Evolutionary conservation across 2,329 filamentous ascomycete genomes (phyloP), one percentile per base, ranked within the genome.

Genomic region (Pyrenochaeta sp.): DNA sequence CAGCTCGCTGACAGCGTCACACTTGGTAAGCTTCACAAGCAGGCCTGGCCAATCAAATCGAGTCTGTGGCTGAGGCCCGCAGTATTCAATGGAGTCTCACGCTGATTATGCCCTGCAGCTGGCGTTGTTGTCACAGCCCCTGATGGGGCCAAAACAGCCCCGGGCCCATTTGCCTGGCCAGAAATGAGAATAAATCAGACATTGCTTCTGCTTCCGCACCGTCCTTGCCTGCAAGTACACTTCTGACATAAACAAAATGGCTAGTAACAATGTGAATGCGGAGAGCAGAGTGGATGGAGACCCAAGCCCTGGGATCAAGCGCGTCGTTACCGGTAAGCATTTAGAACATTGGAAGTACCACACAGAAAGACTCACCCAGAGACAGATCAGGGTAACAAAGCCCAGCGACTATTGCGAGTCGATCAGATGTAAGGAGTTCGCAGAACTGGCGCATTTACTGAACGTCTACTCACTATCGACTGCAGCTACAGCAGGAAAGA

Each of bases 351-450:
- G 3, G 6, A 3, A 13, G 8, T 4, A n/a, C n/a, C n/a, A n/a
- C n/a, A 19, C 18, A 28, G 13, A 3, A 19, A n/a, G 15, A 13
- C 35, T 37, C 15, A 37, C 35, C n/a, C 6, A 18, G 17, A 27
- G 13, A 37, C n/a, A 37, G 35, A 37, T 14, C 35, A 37, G 24
- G 35, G 35, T 13, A 37, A 37, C 19, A 37, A 37, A 17, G 22
- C 35, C 22, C 35, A 37, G 13, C 9, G 35, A 14, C 21, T 37
- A 8, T 27, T 37, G 22, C 22, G 35, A 9, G 35, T 37, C 18
- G 35, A 37, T 20, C 35, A 37, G n/a, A 37, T 37, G 35, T 37
- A 28, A 18, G 35, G n/a, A n/a, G n/a, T n/a, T n/a, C n/a, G n/a
- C n/a, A n/a, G n/a, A 7, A 13, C 9, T 27, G 2, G 7, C 8